Percentiles rank a stretch among this genome's conserved stretches.
Evolutionary conservation across 202 grass and related monocot genomes (phyloP).

Genomic region (Musa balbisiana): DNA sequence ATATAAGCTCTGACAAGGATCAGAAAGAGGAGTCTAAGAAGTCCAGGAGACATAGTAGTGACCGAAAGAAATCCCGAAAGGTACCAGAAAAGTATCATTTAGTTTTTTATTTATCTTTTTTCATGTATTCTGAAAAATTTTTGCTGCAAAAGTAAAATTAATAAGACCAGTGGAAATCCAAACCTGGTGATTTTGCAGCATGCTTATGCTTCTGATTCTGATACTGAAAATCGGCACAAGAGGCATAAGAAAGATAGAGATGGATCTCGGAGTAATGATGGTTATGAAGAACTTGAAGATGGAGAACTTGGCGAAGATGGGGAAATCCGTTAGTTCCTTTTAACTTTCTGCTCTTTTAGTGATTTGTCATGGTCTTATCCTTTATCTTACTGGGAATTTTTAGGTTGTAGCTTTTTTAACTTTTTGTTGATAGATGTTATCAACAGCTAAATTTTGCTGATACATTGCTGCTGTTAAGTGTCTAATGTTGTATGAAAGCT

Average conservation of each 20-base stretch:
- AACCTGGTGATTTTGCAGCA: constrained; percentile 44
- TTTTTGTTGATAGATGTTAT: constrained; percentile 2
- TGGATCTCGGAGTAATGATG: constrained; percentile 52
- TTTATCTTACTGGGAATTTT: background rate
- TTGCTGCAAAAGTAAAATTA: background rate
- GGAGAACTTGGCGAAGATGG: constrained; percentile 95
- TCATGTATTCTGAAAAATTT: constrained; percentile 2
- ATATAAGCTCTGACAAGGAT: constrained; percentile 67
- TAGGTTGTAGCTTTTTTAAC: background rate
- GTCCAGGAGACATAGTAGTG: constrained; percentile 67
- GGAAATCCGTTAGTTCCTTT: constrained; percentile 53
- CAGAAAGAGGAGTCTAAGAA: constrained; percentile 79
- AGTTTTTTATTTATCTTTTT: background rate
- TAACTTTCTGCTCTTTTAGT: background rate
- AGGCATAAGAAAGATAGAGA: constrained; percentile 84
- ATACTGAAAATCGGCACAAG: constrained; percentile 70
- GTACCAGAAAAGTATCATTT: constrained; percentile 21
- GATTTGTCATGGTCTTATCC: background rate
- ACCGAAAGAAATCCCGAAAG: constrained; percentile 94
- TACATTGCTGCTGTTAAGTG: background rate
- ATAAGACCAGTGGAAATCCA: constrained; percentile 6
- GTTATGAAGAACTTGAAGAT: constrained; percentile 81
- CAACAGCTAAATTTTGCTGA: background rate
- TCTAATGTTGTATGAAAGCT: background rate
- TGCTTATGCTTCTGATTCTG: constrained; percentile 71